A percentile compares a stretch with the other conserved stretches of the same genome.
These are phyloP conservation scores for Gnomoniopsis smithogilvyi DNA, from an alignment of 2,329 filamentous ascomycete genomes.

Conservation along the genomic window DNA sequence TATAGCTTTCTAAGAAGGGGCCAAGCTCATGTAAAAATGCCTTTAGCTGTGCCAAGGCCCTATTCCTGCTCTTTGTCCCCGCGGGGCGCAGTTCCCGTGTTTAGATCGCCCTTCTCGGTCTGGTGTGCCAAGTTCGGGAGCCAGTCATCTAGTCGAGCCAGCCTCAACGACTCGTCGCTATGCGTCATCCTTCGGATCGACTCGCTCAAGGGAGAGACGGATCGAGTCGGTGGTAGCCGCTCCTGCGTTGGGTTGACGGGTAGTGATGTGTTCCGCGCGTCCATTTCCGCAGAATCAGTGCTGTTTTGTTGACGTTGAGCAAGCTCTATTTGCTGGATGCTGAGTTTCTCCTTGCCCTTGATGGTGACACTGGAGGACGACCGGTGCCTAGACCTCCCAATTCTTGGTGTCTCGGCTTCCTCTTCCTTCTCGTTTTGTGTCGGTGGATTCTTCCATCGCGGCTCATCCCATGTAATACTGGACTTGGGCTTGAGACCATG, in stretches of 20 bases:
- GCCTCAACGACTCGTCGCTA: background rate
- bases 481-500: background rate
- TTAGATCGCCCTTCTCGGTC: background rate
- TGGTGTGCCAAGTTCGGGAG: background rate
- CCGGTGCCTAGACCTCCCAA: background rate
- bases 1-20: too few species aligned
- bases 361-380: slow-evolving; percentile 6
- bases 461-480: slow-evolving; percentile 14
- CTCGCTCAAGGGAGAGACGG: too few species aligned
- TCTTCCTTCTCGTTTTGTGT: background rate
- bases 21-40: background rate
- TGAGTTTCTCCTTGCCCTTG: slow-evolving; percentile 21
- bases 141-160: background rate
- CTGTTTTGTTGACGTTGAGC: background rate
- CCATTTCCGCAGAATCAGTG: background rate
- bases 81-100: background rate
- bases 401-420: background rate
- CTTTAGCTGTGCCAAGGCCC: background rate
- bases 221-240: too few species aligned
- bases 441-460: background rate
- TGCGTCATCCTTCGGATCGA: background rate
- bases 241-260: too few species aligned
- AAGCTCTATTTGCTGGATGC: background rate
- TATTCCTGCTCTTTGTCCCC: background rate
- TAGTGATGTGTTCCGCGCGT: too few species aligned